Evolutionary conservation across 2,329 filamentous ascomycete species (phyloP).

Genomic region (Colletotrichum spaethianum): DNA sequence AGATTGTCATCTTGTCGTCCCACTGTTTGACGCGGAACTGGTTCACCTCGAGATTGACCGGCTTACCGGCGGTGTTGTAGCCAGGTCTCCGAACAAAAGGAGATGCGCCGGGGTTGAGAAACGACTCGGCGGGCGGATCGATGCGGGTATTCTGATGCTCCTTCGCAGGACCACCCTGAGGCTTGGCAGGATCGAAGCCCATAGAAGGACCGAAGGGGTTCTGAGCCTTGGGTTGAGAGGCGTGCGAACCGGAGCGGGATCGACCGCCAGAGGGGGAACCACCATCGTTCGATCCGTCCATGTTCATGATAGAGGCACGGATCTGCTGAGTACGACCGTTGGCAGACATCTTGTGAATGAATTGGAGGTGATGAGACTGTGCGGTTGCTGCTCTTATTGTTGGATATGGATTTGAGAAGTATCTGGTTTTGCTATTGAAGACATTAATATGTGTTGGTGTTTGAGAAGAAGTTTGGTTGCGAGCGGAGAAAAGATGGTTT

Average conservation of each 20-base stretch:
- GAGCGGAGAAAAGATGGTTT: background rate
- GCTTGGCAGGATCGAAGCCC: slow-evolving; percentile 61
- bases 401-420: background rate
- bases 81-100: slow-evolving; percentile 63
- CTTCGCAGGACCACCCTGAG: slow-evolving; percentile 45
- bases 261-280: slow-evolving; percentile 16
- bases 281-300: slow-evolving; percentile 23
- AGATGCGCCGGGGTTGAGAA: slow-evolving; percentile 50
- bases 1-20: slow-evolving; percentile 72
- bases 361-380: background rate
- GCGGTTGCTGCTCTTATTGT: background rate
- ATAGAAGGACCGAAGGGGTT: slow-evolving; percentile 42
- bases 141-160: slow-evolving; percentile 62
- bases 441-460: background rate
- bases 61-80: slow-evolving; percentile 71
- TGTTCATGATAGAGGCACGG: slow-evolving; percentile 19
- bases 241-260: slow-evolving; percentile 28
- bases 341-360: slow-evolving; percentile 18
- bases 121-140: slow-evolving; percentile 73
- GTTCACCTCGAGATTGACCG: slow-evolving; percentile 75
- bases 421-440: background rate
- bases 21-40: slow-evolving; percentile 78
- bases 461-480: background rate
- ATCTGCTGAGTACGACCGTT: slow-evolving; percentile 5
- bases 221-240: slow-evolving; percentile 2